Evolutionary conservation across 495 filamentous ascomycete species (phyloP).

Genomic region (Trichodelitschia bisporula): DNA sequence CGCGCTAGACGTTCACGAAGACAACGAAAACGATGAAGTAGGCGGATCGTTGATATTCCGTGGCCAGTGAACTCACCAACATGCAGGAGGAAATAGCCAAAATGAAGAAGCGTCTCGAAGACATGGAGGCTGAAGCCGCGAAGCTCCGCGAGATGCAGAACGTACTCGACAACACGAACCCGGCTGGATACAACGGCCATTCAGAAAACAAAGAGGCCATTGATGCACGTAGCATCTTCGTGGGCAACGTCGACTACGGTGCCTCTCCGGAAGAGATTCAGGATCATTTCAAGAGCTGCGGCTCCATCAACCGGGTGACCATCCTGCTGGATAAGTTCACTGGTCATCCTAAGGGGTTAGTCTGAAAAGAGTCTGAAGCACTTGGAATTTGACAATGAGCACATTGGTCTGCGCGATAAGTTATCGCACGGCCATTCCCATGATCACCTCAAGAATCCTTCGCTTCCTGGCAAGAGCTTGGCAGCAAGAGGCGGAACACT

Average conservation of each 20-base stretch:
- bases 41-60: too few species aligned
- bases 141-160: conserved; percentile 96
- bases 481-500: conserved; percentile 23
- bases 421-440: conserved; percentile 1
- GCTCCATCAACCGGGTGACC: conserved; percentile 93
- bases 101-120: conserved; percentile 93
- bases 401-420: neutral
- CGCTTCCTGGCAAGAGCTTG: conserved; percentile 26
- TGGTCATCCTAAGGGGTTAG: conserved; percentile 93
- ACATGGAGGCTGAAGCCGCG: conserved; percentile 96
- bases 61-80: too few species aligned
- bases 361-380: conserved; percentile 4
- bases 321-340: conserved; percentile 96
- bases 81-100: conserved; percentile 75
- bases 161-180: conserved; percentile 57
- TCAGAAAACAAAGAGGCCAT: conserved; percentile 96
- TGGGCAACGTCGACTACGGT: conserved; percentile 96
- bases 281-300: conserved; percentile 93
- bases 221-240: conserved; percentile 87
- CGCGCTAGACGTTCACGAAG: too few species aligned
- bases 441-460: conserved; percentile 6
- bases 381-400: neutral
- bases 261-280: conserved; percentile 97
- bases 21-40: too few species aligned
- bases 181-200: conserved; percentile 51